Evolutionary conservation across 1,284 basidiomycete species (phyloP), one percentile per base, ranked within the genome.

Genomic region (Austropuccinia psidii): DNA sequence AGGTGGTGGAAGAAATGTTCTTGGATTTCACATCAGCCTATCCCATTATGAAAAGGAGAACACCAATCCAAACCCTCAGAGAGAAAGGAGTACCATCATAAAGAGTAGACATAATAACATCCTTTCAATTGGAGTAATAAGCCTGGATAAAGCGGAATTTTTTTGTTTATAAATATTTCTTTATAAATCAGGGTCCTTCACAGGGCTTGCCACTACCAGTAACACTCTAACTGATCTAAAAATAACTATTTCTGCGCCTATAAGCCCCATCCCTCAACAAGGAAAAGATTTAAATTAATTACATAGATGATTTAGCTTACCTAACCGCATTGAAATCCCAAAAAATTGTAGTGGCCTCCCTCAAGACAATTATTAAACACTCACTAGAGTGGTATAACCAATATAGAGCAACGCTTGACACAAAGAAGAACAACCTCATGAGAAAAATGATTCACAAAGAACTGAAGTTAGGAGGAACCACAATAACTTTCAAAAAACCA

Each of bases 261-360:
- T n/a, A n/a, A n/a, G n/a, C n/a, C n/a, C n/a, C n/a, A n/a, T n/a
- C n/a, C n/a, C n/a, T n/a, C n/a, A n/a, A n/a, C n/a, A n/a, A 49
- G 31, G 35, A 33, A 37, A 41, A n/a, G 24, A 57, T 68, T 9
- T 55, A 50, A 52, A 39, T 68, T 21, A 52, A 37, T 11, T 68
- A 54, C 50, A 54, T 68, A 21, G 66, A 68, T 29, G 52, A 68
- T 55, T 33, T 68, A n/a, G 35, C 43, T 13, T 41, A 68, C 21
- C 50, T 68, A 9, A 27, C 33, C 2, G 66, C 66, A 55, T 33
- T 37, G 19, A 17, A 52, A 29, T 15, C 33, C 19, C 21, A 35
- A 5, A 33, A 66, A 17, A 29, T 37, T 8, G 47, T 29, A 19
- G 24, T 66, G 9, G 17, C 31, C n/a, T 27, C 24, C n/a, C 21